Conservation (phyloP, 164 flowering plant species). For the Macadamia tetraphylla region DNA sequence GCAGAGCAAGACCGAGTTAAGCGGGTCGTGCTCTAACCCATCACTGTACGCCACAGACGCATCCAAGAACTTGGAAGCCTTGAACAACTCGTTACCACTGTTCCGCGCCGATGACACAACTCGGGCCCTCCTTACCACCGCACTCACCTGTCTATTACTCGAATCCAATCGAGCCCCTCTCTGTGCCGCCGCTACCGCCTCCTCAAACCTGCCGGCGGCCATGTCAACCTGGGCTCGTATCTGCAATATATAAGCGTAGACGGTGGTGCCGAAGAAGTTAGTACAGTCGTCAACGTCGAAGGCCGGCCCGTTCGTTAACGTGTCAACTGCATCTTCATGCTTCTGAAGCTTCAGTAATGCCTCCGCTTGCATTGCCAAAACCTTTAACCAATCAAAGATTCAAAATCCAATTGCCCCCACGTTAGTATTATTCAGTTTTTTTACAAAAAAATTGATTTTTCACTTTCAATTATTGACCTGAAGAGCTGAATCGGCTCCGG, state of each 20-base stretch:
- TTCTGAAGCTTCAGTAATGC: slow-evolving; percentile 60
- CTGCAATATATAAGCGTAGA: slow-evolving; percentile 25
- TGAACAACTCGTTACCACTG: slow-evolving; percentile 70
- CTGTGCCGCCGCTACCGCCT: slow-evolving; percentile 48
- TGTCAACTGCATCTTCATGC: slow-evolving; percentile 60
- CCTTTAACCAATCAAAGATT: slow-evolving; percentile 17
- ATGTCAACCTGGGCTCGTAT: slow-evolving; percentile 56
- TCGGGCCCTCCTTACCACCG: slow-evolving; percentile 32
- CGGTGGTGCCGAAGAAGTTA: slow-evolving; percentile 43
- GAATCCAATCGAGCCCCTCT: slow-evolving; percentile 53
- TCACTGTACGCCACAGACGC: slow-evolving; percentile 55
- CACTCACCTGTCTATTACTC: slow-evolving; percentile 33
- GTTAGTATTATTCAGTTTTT: no score
- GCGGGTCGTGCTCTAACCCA: slow-evolving; percentile 67
- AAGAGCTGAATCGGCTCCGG: slow-evolving; percentile 78
- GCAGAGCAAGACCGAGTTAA: slow-evolving; percentile 69
- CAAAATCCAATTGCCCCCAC: no score
- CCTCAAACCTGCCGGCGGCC: slow-evolving; percentile 82
- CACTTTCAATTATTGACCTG: slow-evolving; percentile 35
- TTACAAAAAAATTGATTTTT: no score
- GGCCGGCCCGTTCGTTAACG: slow-evolving; percentile 29
- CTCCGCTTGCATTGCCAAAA: slow-evolving; percentile 64
- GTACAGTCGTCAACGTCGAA: slow-evolving; percentile 35
- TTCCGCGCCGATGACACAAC: slow-evolving; percentile 47
- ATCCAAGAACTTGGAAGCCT: slow-evolving; percentile 49